Conservation (phyloP, 805 yeast genomes). For the Yamadazyma sp. region DNA sequence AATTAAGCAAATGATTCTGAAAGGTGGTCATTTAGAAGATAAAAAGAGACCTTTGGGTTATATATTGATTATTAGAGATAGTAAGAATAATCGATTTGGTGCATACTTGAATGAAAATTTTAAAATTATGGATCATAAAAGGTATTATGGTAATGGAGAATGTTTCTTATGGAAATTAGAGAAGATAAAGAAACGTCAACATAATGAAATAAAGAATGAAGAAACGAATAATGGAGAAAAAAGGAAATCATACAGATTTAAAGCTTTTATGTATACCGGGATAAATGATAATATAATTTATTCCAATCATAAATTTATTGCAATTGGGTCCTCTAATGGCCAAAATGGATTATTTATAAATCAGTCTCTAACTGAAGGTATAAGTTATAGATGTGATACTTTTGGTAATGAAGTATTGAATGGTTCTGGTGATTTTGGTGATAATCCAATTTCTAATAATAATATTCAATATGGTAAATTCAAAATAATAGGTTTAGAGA, state of each 20-base stretch:
- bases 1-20: conserved; percentile 30
- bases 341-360: conserved; percentile 91
- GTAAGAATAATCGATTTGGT: conserved; percentile 65
- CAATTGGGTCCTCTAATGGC: conserved; percentile 91
- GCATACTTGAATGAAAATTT: conserved; percentile 73
- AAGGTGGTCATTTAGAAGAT: conserved; percentile 12
- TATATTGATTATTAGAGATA: conserved; percentile 68
- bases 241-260: conserved; percentile 40
- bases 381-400: conserved; percentile 73
- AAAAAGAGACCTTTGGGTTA: conserved; percentile 58
- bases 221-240: background rate
- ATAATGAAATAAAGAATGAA: background rate
- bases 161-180: conserved; percentile 88
- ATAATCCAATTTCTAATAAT: background rate
- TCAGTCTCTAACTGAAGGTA: conserved; percentile 69
- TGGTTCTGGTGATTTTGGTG: conserved; percentile 13
- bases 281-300: conserved; percentile 81
- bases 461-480: conserved; percentile 52
- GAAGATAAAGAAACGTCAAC: conserved; percentile 10
- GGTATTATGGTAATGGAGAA: conserved; percentile 92
- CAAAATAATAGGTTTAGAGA: conserved; percentile 70
- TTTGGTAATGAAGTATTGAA: conserved; percentile 83
- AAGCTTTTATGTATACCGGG: conserved; percentile 87
- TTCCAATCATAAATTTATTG: conserved; percentile 71
- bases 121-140: conserved; percentile 64